Evolutionary conservation across 177 flowering plant genomes (phyloP).

Genomic region (Vitis hybrid): DNA sequence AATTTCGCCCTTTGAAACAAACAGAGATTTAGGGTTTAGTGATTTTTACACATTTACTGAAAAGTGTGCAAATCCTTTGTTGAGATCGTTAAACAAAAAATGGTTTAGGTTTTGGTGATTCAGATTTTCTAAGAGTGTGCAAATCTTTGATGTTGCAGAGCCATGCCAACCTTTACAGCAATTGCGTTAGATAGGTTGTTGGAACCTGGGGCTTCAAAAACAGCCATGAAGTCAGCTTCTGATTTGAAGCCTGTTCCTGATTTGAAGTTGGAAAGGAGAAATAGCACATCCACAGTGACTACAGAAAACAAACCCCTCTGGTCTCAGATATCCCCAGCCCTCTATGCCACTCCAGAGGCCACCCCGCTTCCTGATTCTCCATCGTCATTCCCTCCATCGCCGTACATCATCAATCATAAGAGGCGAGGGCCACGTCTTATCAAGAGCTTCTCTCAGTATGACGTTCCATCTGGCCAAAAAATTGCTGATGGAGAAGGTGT

Average conservation of each 20-base stretch:
- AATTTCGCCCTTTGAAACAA: too few species aligned
- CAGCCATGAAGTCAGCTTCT: slow-evolving; percentile 21
- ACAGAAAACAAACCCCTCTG: slow-evolving; percentile 32
- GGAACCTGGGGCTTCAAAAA: slow-evolving; percentile 55
- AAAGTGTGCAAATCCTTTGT: too few species aligned
- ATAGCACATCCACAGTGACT: slow-evolving; percentile 11
- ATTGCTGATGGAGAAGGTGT: slow-evolving; percentile 25
- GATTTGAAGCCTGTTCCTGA: slow-evolving; percentile 13
- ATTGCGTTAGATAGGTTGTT: slow-evolving; percentile 69
- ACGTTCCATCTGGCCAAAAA: slow-evolving; percentile 27
- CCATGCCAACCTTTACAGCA: slow-evolving; percentile 81
- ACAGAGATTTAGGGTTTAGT: too few species aligned
- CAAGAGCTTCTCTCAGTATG: slow-evolving; percentile 55
- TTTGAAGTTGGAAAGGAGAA: slow-evolving; percentile 35
- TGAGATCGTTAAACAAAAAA: neutral
- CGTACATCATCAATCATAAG: slow-evolving; percentile 80
- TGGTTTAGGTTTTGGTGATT: slow-evolving; percentile 1
- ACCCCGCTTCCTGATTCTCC: slow-evolving; percentile 92
- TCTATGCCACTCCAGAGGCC: slow-evolving; percentile 73
- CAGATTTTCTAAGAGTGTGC: neutral
- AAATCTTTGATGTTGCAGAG: slow-evolving; percentile 27
- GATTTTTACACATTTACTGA: too few species aligned
- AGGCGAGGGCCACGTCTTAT: slow-evolving; percentile 78
- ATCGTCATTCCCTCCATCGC: slow-evolving; percentile 81
- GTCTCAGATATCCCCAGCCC: slow-evolving; percentile 58